These are phyloP conservation scores for Zygoascus sp. DNA, from an alignment of 1,139 yeast species.

Conservation along the genomic window DNA sequence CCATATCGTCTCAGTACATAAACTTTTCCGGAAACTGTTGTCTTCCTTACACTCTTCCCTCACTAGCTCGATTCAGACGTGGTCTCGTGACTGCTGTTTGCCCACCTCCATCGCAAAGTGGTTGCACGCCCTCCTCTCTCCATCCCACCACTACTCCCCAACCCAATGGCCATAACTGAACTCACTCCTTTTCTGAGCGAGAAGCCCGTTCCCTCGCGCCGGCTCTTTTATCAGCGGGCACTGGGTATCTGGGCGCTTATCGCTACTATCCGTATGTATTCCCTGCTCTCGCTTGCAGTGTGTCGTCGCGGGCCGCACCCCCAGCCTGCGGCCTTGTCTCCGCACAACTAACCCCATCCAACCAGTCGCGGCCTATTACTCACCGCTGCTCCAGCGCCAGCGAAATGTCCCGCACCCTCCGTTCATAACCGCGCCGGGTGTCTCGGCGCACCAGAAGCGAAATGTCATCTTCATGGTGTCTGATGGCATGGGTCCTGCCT, in stretches of 20 bases:
- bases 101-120: too few relatives aligned
- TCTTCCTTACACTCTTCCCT: too few relatives aligned
- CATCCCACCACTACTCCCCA: neutral
- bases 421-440: too few relatives aligned
- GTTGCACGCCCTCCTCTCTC: neutral
- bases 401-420: neutral
- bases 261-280: slow-evolving; percentile 16
- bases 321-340: neutral
- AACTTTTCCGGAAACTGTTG: neutral
- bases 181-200: slow-evolving; percentile 2
- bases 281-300: neutral
- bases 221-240: neutral
- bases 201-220: neutral
- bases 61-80: too few relatives aligned
- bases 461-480: slow-evolving; percentile 82
- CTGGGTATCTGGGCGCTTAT: slow-evolving; percentile 19
- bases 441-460: slow-evolving; percentile 32
- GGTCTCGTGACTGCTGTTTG: too few relatives aligned
- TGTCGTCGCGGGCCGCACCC: too few relatives aligned
- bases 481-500: slow-evolving; percentile 91
- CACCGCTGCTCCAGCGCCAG: neutral
- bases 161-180: slow-evolving; percentile 2
- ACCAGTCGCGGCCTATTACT: slow-evolving; percentile 9
- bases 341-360: slow-evolving; percentile 2
- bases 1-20: neutral